Conservation (phyloP, 305 asterid species). For the Andrographis paniculata region DNA sequence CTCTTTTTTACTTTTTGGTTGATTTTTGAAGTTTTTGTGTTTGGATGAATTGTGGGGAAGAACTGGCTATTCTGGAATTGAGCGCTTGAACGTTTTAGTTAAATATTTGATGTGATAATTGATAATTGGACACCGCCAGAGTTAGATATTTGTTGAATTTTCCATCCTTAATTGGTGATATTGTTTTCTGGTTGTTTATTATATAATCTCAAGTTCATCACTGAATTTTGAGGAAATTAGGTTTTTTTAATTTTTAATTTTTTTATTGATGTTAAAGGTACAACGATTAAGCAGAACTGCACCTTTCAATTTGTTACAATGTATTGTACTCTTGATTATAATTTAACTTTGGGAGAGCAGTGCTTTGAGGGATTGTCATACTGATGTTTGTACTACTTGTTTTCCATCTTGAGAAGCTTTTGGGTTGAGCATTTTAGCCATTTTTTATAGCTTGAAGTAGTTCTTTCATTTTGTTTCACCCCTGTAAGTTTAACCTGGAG, state of each 20-base stretch:
- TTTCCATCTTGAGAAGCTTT: no score
- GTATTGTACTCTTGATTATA: neutral
- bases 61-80: conserved; percentile 1
- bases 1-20: neutral
- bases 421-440: no score
- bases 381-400: no score
- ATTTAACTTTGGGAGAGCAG: neutral
- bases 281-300: neutral
- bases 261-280: neutral
- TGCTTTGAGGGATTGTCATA: no score
- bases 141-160: conserved; percentile 17
- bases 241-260: no score
- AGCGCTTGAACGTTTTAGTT: conserved; percentile 6
- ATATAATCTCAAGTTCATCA: neutral
- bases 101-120: neutral
- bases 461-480: no score
- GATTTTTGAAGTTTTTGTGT: conserved; percentile 6
- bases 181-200: neutral
- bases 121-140: conserved; percentile 21
- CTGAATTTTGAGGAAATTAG: neutral
- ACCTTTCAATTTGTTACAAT: no score
- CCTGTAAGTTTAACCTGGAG: no score
- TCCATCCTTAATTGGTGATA: neutral
- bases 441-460: no score
- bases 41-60: conserved; percentile 13